A percentile compares a stretch with the other conserved stretches of the same genome.
These are phyloP conservation scores for Colletotrichum gloeosporioides DNA, from an alignment of 2,329 filamentous ascomycete species.

Conservation along the genomic window DNA sequence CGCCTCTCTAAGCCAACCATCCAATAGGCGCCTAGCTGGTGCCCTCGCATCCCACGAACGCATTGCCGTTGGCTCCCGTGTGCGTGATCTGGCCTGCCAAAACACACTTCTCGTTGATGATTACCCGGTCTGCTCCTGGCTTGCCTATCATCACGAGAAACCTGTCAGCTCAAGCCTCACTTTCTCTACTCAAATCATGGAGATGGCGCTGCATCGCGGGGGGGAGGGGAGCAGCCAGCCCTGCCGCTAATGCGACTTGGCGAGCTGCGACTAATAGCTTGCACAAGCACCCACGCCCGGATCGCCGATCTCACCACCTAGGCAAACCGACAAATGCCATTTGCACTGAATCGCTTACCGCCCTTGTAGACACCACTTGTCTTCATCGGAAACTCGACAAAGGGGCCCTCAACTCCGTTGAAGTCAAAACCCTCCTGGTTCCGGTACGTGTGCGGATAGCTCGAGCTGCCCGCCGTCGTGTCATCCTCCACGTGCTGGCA, in stretches of 20 bases:
- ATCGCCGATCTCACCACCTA: constrained; percentile 14
- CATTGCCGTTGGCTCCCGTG: constrained; percentile 71
- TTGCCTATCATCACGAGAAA: constrained; percentile 44
- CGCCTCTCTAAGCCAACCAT: neutral
- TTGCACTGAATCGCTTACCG: constrained; percentile 40
- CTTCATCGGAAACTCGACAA: constrained; percentile 68
- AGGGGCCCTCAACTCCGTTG: constrained; percentile 57
- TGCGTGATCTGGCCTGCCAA: constrained; percentile 73
- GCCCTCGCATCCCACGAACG: constrained; percentile 66
- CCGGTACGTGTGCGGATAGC: constrained; percentile 65
- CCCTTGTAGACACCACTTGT: constrained; percentile 59
- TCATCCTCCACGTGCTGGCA: constrained; percentile 53
- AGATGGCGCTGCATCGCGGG: neutral
- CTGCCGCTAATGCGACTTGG: constrained; percentile 3
- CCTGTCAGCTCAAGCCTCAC: neutral
- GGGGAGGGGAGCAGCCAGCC: neutral
- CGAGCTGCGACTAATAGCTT: neutral
- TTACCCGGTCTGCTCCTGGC: constrained; percentile 71
- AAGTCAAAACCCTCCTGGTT: constrained; percentile 70
- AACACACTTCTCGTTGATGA: constrained; percentile 64
- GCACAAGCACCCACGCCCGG: neutral
- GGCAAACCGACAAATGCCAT: neutral
- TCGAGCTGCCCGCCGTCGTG: constrained; percentile 35
- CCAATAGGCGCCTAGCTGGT: neutral
- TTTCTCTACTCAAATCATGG: neutral